Base-by-base conservation (phyloP, 495 filamentous ascomycete species). In the Aspergillus carlsbadensis region DNA sequence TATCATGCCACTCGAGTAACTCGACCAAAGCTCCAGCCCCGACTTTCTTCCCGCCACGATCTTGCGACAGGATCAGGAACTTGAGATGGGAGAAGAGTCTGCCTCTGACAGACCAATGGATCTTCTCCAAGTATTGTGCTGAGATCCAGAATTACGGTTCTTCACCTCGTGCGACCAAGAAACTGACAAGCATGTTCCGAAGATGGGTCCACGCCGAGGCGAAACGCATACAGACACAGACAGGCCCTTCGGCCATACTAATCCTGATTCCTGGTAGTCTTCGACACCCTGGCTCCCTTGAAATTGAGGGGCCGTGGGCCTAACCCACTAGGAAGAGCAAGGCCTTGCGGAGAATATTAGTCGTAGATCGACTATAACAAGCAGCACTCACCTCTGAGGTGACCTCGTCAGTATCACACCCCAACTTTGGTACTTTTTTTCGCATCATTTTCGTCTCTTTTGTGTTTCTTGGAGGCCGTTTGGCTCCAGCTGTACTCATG, bases 261-360 rank as follows among this genome's bases (percentile, higher is more conserved):
- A 11, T 49, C 24, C 31, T 41, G 20, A 34, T 41, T 35, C 43
- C 35, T 40, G 18, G 5, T 35, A 26, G n/a, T 22, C 22, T 10
- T 50, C 20, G 18, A 10, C 3, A 20, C 14, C 29, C 36, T 14
- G 11, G 10, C 35, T 50, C 33, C 21, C 22, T 45, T 45, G 8
- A 45, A 45, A 26, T 52, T 61, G 49, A 48, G 37, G 37, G 21
- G 14, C 5, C 6, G 53, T 41, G 29, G 48, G 53, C 48, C 39
- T 37, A 36, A 46, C 46, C 39, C 45, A 41, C 20, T 29, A 34
- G 26, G 39, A n/a, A 10, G 13, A 18, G n/a, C 8, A 36, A 14
- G 46, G 15, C 15, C 20, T 15, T 48, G 52, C 47, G 58, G 58
- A 53, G 47, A 49, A 37, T 11, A 6, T 50, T 42, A 45, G 36